Base-by-base conservation (phyloP, 768 basidiomycete species). In the Lentinula sp. region DNA sequence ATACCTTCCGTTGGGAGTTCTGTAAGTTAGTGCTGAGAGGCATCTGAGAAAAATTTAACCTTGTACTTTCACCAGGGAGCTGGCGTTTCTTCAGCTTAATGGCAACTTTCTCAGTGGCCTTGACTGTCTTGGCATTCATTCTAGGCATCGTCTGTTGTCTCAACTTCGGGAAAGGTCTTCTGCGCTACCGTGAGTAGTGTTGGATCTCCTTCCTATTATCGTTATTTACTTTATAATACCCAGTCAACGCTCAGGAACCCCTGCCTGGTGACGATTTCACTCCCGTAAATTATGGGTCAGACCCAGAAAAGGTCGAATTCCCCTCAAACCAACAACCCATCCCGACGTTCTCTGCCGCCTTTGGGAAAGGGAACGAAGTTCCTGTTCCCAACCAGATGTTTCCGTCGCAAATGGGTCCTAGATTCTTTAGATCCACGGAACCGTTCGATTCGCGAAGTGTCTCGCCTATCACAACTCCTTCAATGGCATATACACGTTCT, bases 121-220 rank as follows among this genome's bases (percentile, higher is more conserved):
- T 93, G 50, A 81, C 83, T 1, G 61, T 85, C 15, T 53, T 77
- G 28, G 78, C 84, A 0, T 77, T 90, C 65, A 64, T 85, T 59
- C 69, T 92, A 51, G 91, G 88, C 2, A 66, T 90, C 39, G 64
- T 86, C 63, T 91, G 90, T 69, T 80, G 85, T 39, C 69, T 83
- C 66, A 91, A 92, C 75, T 92, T 92, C 66, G 88, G 86, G 61
- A 90, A 88, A 70, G 90, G 90, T 23, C 75, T 93, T 61, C 72
- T 79, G 60, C 80, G 79, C 20, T 86, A 87, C 70, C 74, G 90
- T 91, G 64, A 74, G 88, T 73, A 35, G 28, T 75, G 8, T 15
- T 18, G 46, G 18, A 18, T 35, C 55, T 56, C 32, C 10, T n/a
- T 2, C 8, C 18, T 6, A 13, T 28, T 4, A 43, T 28, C 39